A percentile compares a stretch with the other conserved stretches of the same genome.
phyloP scores from a whole-genome alignment of 2,329 filamentous ascomycete species.

The Alternaria consortialis region DNA sequence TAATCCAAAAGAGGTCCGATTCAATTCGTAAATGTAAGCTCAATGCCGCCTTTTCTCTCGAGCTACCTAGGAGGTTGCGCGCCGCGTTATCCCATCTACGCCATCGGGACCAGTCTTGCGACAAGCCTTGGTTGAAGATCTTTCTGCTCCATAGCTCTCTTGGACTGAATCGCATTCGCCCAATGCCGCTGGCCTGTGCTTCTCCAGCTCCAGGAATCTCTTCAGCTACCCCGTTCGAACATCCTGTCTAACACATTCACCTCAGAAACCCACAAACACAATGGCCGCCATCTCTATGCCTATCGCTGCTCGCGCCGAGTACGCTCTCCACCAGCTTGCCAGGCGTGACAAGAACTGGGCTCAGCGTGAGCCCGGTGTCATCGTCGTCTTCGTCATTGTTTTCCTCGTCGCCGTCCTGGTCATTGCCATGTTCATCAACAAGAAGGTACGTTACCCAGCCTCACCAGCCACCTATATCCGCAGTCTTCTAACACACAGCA shows the following conservation, averaged over 20 bases:
- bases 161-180: background rate
- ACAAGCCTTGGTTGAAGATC: conserved; percentile 24
- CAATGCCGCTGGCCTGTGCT: conserved; percentile 19
- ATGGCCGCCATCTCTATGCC: conserved; percentile 52
- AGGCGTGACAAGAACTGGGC: conserved; percentile 67
- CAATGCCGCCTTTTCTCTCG: conserved; percentile 16
- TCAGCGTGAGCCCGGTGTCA: conserved; percentile 64
- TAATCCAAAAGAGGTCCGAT: conserved; percentile 29
- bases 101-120: conserved; percentile 22
- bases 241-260: conserved; percentile 19
- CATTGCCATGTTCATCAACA: conserved; percentile 59
- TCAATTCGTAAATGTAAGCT: conserved; percentile 47
- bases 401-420: conserved; percentile 64
- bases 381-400: conserved; percentile 70
- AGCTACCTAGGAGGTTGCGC: conserved; percentile 24
- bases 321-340: conserved; percentile 53
- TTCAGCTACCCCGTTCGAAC: conserved; percentile 8
- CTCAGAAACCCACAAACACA: conserved; percentile 39
- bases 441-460: conserved; percentile 46
- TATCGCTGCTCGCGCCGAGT: conserved; percentile 49
- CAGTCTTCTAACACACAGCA: conserved; percentile 9
- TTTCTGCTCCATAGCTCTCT: background rate
- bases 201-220: conserved; percentile 13
- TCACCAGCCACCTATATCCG: background rate
- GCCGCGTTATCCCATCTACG: conserved; percentile 18